These are phyloP conservation scores for Juncus effusus DNA, from an alignment of 176 grass and related monocot species.

Conservation along the genomic window DNA sequence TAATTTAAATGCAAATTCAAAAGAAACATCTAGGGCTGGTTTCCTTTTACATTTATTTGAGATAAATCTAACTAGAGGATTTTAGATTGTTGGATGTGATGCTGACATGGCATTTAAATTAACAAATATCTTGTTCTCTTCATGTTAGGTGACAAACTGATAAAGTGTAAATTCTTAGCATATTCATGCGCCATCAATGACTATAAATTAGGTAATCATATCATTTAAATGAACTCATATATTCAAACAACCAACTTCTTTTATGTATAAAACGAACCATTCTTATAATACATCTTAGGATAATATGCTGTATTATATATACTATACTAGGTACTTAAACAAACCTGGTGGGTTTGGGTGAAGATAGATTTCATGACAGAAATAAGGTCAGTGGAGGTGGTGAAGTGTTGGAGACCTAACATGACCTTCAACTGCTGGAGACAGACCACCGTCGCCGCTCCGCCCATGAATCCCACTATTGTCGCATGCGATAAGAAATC, in stretches of 20 bases:
- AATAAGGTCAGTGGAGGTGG: conserved; percentile 71
- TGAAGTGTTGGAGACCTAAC: conserved; percentile 75
- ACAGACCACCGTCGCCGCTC: conserved; percentile 90
- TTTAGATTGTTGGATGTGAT: no score
- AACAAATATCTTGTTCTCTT: no score
- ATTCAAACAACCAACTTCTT: not conserved
- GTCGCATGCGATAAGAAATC: conserved; percentile 87
- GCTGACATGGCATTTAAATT: no score
- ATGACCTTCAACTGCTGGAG: conserved; percentile 94
- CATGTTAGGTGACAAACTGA: not conserved
- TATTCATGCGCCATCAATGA: no score
- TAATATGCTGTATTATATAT: not conserved
- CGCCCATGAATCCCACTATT: conserved; percentile 94
- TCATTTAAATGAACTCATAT: not conserved
- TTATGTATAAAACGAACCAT: not conserved
- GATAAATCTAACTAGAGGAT: no score
- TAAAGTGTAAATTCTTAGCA: not conserved
- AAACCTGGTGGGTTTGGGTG: conserved; percentile 70
- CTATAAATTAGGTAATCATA: not conserved
- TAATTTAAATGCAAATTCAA: no score
- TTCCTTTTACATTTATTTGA: not conserved
- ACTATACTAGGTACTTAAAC: not conserved
- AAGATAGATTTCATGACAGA: conserved; percentile 88
- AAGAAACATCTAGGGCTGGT: not conserved
- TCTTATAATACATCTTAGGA: no score